Percentiles rank a stretch among this genome's conserved stretches.
Evolutionary conservation across 2,329 filamentous ascomycete species (phyloP).

Genomic region (Alternaria arborescens): DNA sequence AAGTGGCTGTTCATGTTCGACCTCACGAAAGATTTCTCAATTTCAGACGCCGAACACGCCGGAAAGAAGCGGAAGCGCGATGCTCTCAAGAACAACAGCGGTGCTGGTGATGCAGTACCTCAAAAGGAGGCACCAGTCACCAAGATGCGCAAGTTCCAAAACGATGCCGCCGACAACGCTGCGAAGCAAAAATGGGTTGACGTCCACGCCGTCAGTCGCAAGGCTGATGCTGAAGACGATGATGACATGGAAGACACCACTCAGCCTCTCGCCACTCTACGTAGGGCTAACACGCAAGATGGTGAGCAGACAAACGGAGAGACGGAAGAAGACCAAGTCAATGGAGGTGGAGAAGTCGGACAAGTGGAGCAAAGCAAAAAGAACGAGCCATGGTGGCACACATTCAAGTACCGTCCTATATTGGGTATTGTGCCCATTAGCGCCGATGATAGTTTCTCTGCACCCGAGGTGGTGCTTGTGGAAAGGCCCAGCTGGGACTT

Average conservation of each 20-base stretch:
- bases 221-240: constrained; percentile 38
- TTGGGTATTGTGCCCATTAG: constrained; percentile 73
- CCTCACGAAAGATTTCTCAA: constrained; percentile 71
- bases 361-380: constrained; percentile 30
- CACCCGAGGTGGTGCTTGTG: constrained; percentile 83
- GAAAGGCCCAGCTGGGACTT: constrained; percentile 87
- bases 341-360: constrained; percentile 25
- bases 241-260: constrained; percentile 42
- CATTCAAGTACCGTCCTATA: constrained; percentile 94
- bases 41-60: constrained; percentile 26
- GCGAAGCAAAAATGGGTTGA: constrained; percentile 38
- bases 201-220: constrained; percentile 33
- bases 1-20: constrained; percentile 95
- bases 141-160: constrained; percentile 59
- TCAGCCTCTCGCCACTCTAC: constrained; percentile 36
- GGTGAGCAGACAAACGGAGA: constrained; percentile 29
- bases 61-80: constrained; percentile 46
- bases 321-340: constrained; percentile 13
- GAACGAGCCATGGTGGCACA: constrained; percentile 71
- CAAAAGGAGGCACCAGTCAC: constrained; percentile 57
- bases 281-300: constrained; percentile 35
- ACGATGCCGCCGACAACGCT: constrained; percentile 46
- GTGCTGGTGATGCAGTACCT: constrained; percentile 64
- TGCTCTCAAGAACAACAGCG: constrained; percentile 53
- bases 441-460: constrained; percentile 48